Conservation (phyloP, 2,329 filamentous ascomycete genomes). For the Phaeophleospora eucalypticola region DNA sequence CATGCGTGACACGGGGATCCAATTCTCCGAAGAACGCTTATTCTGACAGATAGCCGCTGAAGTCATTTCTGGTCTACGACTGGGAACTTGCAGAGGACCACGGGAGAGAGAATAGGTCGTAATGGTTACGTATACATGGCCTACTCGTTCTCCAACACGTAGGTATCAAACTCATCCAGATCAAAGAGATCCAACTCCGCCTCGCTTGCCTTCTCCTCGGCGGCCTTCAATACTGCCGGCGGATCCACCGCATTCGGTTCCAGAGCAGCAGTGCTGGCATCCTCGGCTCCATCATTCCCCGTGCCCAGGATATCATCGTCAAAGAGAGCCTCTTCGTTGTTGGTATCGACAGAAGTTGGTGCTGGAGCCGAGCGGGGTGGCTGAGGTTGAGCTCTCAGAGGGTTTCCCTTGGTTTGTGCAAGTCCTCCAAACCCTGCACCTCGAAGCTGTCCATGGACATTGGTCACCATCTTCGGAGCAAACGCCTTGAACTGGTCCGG, state of each 20-base stretch:
- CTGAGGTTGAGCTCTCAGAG: neutral
- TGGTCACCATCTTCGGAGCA: neutral
- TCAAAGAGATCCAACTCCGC: conserved; percentile 8
- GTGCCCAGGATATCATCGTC: neutral
- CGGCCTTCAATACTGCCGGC: neutral
- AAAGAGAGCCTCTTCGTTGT: neutral
- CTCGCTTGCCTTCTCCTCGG: conserved; percentile 8
- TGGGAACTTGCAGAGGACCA: too few relatives aligned
- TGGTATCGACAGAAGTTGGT: neutral
- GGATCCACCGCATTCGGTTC: neutral
- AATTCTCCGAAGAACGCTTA: too few relatives aligned
- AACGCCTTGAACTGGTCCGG: conserved; percentile 1
- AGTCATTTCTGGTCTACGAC: too few relatives aligned
- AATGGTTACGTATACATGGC: too few relatives aligned
- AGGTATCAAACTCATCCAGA: conserved; percentile 17
- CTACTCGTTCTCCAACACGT: conserved; percentile 17
- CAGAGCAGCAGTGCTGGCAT: neutral
- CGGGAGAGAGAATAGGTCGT: too few relatives aligned
- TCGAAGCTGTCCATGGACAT: neutral
- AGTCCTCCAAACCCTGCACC: neutral
- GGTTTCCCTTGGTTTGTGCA: neutral
- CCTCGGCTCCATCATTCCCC: neutral
- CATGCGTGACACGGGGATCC: too few relatives aligned
- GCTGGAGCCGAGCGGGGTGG: neutral
- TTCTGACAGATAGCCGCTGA: too few relatives aligned